These are phyloP conservation scores for Picea mariana DNA, from an alignment of 83 land plant species.

Conservation along the genomic window DNA sequence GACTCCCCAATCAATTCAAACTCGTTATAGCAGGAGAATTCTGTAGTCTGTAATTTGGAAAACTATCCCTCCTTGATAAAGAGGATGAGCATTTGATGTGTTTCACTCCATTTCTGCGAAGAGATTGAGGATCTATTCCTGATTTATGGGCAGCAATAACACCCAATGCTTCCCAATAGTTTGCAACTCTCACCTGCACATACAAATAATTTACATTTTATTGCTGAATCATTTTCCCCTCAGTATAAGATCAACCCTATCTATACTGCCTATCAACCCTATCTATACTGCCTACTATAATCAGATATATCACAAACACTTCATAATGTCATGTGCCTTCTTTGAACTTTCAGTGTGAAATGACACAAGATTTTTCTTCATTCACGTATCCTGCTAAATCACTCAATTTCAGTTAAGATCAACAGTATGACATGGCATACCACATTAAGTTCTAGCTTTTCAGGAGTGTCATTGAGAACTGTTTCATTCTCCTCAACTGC, in stretches of 20 bases:
- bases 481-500: constrained; percentile 92
- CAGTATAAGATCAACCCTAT: not conserved
- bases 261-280: too few relatives aligned
- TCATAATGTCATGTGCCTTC: not conserved
- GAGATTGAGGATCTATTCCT: constrained; percentile 80
- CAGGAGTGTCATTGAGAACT: constrained; percentile 87
- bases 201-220: constrained; percentile 5
- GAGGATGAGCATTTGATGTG: constrained; percentile 33
- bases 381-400: not conserved
- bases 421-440: constrained; percentile 30
- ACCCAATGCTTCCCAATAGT: constrained; percentile 97
- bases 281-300: not conserved
- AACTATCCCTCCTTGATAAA: not conserved
- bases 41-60: not conserved
- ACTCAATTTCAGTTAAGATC: not conserved
- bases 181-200: constrained; percentile 75
- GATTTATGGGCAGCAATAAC: constrained; percentile 96
- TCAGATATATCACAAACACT: not conserved
- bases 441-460: constrained; percentile 70
- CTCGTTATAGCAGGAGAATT: not conserved
- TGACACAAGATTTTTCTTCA: not conserved
- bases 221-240: not conserved
- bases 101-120: constrained; percentile 63
- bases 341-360: too few relatives aligned
- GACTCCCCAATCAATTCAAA: not conserved